These are phyloP conservation scores for Hypoxylon sp. DNA, from an alignment of 2,329 filamentous ascomycete genomes.

Conservation along the genomic window DNA sequence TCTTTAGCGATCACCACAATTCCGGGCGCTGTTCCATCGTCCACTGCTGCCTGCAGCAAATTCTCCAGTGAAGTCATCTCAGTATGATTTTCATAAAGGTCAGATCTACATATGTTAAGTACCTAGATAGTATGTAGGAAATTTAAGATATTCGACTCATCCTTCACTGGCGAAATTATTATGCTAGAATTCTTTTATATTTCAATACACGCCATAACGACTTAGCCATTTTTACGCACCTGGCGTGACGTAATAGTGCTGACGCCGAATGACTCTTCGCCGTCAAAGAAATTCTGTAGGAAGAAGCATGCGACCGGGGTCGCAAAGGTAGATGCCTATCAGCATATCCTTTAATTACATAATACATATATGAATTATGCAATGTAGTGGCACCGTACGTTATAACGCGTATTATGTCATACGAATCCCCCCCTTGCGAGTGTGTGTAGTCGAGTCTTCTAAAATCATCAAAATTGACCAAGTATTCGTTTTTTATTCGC, in stretches of 20 bases:
- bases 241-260: not conserved
- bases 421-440: too few relatives aligned
- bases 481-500: not conserved
- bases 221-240: not conserved
- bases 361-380: not conserved
- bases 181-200: not conserved
- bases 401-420: not conserved
- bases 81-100: not conserved
- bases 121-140: too few relatives aligned
- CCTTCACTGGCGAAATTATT: not conserved
- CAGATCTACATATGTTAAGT: too few relatives aligned
- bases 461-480: not conserved
- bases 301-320: not conserved
- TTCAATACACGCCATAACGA: not conserved
- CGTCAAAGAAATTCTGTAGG: not conserved
- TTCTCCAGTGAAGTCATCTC: conserved; percentile 39
- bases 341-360: not conserved
- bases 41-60: conserved; percentile 37
- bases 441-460: too few relatives aligned
- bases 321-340: too few relatives aligned
- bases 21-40: conserved; percentile 41
- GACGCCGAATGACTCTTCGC: conserved; percentile 3
- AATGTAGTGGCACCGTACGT: not conserved
- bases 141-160: not conserved
- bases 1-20: conserved; percentile 45